Base-by-base conservation (phyloP, 768 basidiomycete species). In the Imleria badia region DNA sequence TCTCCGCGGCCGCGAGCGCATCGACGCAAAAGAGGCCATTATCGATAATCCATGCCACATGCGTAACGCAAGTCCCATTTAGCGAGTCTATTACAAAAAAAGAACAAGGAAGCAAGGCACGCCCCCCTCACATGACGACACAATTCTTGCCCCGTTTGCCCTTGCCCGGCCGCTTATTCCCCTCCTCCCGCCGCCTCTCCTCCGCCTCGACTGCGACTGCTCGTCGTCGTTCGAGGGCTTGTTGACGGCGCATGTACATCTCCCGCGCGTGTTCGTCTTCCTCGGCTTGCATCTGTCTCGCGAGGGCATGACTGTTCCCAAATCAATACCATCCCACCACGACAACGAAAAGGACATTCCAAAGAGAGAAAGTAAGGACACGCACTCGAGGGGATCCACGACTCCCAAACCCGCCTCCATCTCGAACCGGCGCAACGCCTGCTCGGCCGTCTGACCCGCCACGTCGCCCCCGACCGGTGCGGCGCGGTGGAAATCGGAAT, bases 401-500 rank as follows among this genome's bases (percentile, higher is more conserved):
- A 71, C 64, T 20, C 69, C 65, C 20, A 73, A 57, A 14, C 74
- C 77, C 0, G 72, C 73, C 56, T 76, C 72, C 34, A 72, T 71
- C 63, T 84, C 84, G 11, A 79, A 67, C 14, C 74, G 81, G 19
- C 76, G 73, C 23, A 86, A 65, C 43, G 82, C 76, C 52, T 78
- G 81, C 72, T 87, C 85, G 38, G 81, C 85, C 0, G 83, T 83
- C 59, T 85, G 79, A 8, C 89, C 88, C 0, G 89, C 88, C 60
- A 85, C 89, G 62, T 94, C 91, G 0, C 91, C 91, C 0, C 91
- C 93, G 0, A 80, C 82, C 1, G 91, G 89, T 41, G 75, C 83
- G 9, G 87, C 75, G 12, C 68, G 75, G 34, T 78, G 68, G 54
- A 96, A 88, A 43, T 83, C 73, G 1, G 83, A 80, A 66, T 94